Conservation (phyloP, 176 grass and related monocot genomes). For the Paspalum vaginatum region DNA sequence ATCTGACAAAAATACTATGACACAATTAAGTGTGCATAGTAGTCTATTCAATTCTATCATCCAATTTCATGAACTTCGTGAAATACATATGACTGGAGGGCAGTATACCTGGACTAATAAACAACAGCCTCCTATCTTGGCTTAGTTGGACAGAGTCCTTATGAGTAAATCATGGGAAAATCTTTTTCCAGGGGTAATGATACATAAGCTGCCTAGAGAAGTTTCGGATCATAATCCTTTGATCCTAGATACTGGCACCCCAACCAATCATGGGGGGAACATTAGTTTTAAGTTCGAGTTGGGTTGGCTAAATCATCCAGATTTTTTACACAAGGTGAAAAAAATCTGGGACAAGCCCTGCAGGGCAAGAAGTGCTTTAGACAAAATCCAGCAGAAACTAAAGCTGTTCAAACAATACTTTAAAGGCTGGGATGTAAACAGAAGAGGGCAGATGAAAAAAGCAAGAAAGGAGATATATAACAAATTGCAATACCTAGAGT, state of each 20-base stretch:
- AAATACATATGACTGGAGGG: background rate
- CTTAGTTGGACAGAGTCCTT: background rate
- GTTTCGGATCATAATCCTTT: background rate
- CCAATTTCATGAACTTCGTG: background rate
- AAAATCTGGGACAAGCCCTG: no score
- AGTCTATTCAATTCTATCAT: background rate
- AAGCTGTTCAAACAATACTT: no score
- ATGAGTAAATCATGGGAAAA: background rate
- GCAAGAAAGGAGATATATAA: no score
- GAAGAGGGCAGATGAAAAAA: no score
- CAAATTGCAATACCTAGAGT: accelerated
- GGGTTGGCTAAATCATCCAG: background rate
- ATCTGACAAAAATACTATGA: background rate
- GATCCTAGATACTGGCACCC: no score
- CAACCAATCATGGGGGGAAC: no score
- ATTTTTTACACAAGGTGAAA: no score
- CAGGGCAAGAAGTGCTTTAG: no score
- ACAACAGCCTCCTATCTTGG: accelerated
- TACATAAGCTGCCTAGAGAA: accelerated
- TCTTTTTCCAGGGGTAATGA: background rate
- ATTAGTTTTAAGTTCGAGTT: no score
- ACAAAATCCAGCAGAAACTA: no score
- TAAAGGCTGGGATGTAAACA: no score
- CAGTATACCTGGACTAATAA: background rate
- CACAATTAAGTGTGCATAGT: no score